Evolutionary conservation across 805 yeast genomes (phyloP).

Genomic region (Candida nitratophila): DNA sequence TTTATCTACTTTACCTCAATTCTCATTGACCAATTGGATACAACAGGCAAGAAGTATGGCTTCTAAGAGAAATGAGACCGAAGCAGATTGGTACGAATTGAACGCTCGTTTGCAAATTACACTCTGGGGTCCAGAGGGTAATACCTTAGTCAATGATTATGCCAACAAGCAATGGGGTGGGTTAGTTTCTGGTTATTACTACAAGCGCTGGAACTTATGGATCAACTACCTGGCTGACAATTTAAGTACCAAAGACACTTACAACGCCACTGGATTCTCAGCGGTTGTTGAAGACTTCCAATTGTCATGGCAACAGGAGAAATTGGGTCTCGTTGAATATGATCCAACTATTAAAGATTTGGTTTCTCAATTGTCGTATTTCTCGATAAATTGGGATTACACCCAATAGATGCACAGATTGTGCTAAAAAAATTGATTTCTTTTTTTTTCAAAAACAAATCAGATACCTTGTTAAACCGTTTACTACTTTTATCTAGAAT

Average conservation of each 20-base stretch:
- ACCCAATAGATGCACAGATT: not conserved
- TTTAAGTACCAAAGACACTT: not conserved
- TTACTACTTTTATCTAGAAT: too few species aligned
- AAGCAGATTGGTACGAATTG: constrained; percentile 6
- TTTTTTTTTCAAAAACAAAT: too few species aligned
- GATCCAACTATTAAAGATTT: not conserved
- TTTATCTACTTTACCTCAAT: constrained; percentile 1
- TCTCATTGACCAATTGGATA: constrained; percentile 3
- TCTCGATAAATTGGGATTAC: not conserved
- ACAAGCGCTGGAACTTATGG: constrained; percentile 5
- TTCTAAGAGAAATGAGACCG: not conserved
- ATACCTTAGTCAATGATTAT: constrained; percentile 2
- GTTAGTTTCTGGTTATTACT: constrained; percentile 1
- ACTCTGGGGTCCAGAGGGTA: constrained; percentile 5
- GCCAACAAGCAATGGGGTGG: constrained; percentile 8
- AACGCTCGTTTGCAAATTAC: constrained; percentile 5
- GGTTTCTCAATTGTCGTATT: not conserved
- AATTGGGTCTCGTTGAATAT: not conserved
- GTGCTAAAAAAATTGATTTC: too few species aligned
- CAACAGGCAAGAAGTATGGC: constrained; percentile 3
- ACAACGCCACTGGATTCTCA: constrained; percentile 1
- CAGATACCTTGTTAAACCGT: too few species aligned
- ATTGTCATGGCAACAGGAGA: constrained; percentile 1
- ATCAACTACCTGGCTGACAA: constrained; percentile 1
- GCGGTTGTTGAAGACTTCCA: not conserved